Base-by-base conservation (phyloP, 1,284 basidiomycete species). In the Fomitopsis schrenkii region DNA sequence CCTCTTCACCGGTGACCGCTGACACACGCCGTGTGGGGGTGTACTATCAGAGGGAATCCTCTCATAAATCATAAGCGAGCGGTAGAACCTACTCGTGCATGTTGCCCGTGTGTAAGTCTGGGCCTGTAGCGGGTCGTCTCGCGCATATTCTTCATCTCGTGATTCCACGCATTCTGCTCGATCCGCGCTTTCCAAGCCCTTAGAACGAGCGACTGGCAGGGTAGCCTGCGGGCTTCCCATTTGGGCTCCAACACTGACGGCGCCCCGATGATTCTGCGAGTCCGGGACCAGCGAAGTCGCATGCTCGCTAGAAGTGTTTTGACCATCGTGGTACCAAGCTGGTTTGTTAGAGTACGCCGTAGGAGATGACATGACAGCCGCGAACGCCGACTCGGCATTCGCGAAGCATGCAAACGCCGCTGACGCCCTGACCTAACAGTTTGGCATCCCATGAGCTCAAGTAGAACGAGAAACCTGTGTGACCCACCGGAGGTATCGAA, bases 1-100 rank as follows among this genome's bases (percentile, higher is more conserved):
- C 77, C 68, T 89, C 87, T 68, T 89, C 87, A 10, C 87, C 87
- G 2, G 86, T 88, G 40, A 78, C 52, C 67, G 73, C 81, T 83
- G 53, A 40, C n/a, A 26, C 17, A 54, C 35, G 22, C 28, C 42
- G 30, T 15, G 35, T 46, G 52, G 50, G 35, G 48, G 48, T 9
- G 28, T 36, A 36, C 28, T 15, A 26, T 50, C 28, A 50, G 48
- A 30, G 28, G 12, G 26, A 33, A 7, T 33, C 15, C 15, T 48
- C 45, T 22, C 26, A 50, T 50, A 17, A 33, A 50, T 2, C 28
- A 50, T 50, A 50, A 30, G 48, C 48, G 48, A 33, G 28, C 28
- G 28, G 46, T 30, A 48, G 15, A 33, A 50, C 48, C 7, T 50
- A 50, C 48, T 50, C 48, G 48, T 54, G 52, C 52, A 54, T 54